Base-by-base conservation (phyloP, 2,329 filamentous ascomycete genomes). In the Arthrobotrys conoides region DNA sequence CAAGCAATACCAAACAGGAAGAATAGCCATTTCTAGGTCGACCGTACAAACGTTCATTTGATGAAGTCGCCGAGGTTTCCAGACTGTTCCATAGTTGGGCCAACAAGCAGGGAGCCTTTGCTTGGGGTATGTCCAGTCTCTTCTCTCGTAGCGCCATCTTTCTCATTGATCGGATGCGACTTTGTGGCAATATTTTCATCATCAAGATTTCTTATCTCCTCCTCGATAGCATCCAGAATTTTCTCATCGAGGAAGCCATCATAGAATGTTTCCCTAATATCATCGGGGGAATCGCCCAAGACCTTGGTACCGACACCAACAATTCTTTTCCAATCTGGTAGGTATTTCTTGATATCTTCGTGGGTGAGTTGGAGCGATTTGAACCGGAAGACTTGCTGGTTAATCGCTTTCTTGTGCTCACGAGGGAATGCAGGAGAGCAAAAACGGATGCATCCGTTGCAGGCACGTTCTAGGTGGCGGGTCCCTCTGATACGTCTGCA, bases 381-480 rank as follows among this genome's bases (percentile, higher is more conserved):
- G 44, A 18, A 46, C 5, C 44, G n/a, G 4, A 2, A 8, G 44
- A 20, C n/a, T 46, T 46, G 44, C 2, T 46, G 48, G 12, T 69
- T 33, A n/a, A 78, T 38, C 53, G 71, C 71, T 16, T 24, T 78
- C 24, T 72, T 72, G 49, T 72, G 75, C 12, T 68, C 27, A 27
- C 27, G 3, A 27, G 20, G 53, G 16, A 69, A 72, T 10, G 8
- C 0, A 1, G 68, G 20, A 24, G 61, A 49, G 6, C 36, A 30
- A 48, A 57, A 78, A 8, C 75, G 68, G 55, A 72, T 57, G 64
- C 75, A 78, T 5, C 68, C 75, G 48, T 66, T 66, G 16, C 75
- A 78, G 24, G 63, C 22, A 20, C 68, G 75, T 16, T 44, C 36
- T 14, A 78, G 46, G 3, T 46, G 55, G n/a, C 36, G 36, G 5